Evolutionary conservation across 2,329 filamentous ascomycete genomes (phyloP).

Genomic region (Hypoxylon sp.): DNA sequence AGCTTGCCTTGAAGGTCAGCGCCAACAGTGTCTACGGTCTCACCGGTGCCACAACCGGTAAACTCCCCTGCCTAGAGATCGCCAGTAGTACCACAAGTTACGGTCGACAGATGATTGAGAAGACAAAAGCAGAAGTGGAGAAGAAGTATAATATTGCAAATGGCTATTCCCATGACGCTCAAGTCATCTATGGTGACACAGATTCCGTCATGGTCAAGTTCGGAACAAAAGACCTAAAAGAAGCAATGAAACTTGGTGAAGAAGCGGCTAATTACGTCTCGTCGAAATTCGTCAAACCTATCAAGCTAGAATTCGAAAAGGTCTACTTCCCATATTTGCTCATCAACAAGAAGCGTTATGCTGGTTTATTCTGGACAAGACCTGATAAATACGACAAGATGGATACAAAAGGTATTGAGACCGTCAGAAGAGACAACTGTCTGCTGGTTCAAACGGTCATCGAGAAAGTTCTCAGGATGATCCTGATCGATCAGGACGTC

Average conservation of each 20-base stretch:
- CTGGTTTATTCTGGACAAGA: conserved; percentile 97
- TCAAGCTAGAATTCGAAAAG: conserved; percentile 99
- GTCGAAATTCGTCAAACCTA: conserved; percentile 92
- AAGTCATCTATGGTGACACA: conserved; percentile 98
- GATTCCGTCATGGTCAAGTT: conserved; percentile 99
- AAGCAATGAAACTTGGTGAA: conserved; percentile 95
- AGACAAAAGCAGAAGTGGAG: conserved; percentile 96
- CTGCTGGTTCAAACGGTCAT: conserved; percentile 96
- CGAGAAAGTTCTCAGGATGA: conserved; percentile 95
- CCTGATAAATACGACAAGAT: conserved; percentile 98
- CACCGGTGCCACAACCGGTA: conserved; percentile 95
- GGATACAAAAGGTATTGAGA: conserved; percentile 99
- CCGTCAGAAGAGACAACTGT: conserved; percentile 96
- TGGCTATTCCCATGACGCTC: conserved; percentile 92
- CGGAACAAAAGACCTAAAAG: conserved; percentile 85
- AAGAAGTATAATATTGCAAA: conserved; percentile 91
- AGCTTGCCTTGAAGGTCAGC: conserved; percentile 94
- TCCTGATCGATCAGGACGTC: conserved; percentile 92
- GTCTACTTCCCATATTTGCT: conserved; percentile 98
- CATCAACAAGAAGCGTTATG: conserved; percentile 99
- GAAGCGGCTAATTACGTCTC: conserved; percentile 93
- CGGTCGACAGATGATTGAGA: conserved; percentile 98
- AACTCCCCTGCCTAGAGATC: conserved; percentile 93
- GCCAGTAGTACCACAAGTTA: conserved; percentile 98
- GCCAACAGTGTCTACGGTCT: conserved; percentile 98